These are phyloP conservation scores for Aspergillus sparsus DNA, from an alignment of 495 filamentous ascomycete species.

Conservation along the genomic window DNA sequence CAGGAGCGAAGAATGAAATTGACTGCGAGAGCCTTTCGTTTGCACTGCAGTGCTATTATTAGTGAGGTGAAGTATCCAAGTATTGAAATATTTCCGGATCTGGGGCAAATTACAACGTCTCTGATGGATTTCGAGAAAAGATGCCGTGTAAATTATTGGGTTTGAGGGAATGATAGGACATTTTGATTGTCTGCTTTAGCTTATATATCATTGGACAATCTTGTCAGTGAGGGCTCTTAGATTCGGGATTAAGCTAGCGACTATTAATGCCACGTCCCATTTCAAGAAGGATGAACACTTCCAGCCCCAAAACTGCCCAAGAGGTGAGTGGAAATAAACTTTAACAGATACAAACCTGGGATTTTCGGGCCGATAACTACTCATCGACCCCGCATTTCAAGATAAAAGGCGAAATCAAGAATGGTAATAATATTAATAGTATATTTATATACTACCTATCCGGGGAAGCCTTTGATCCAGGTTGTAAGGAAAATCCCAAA, in stretches of 20 bases:
- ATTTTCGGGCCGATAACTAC: conserved; percentile 12
- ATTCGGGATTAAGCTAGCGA: no score
- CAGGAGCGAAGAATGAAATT: neutral
- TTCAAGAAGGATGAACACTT: neutral
- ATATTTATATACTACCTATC: neutral
- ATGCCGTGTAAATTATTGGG: neutral
- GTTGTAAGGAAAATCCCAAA: no score
- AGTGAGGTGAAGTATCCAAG: neutral
- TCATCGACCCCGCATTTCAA: conserved; percentile 12
- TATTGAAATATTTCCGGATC: no score
- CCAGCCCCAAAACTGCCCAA: neutral
- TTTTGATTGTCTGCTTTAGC: no score
- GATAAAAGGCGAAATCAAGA: neutral
- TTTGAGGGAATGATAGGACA: no score
- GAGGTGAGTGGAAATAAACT: conserved; percentile 1
- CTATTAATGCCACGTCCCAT: no score
- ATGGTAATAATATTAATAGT: neutral
- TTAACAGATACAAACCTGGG: neutral
- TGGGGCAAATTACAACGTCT: neutral
- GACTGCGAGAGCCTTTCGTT: neutral
- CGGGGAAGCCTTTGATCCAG: no score
- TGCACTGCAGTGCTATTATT: conserved; percentile 9
- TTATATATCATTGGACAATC: no score
- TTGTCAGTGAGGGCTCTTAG: no score
- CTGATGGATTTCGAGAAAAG: neutral